Evolutionary conservation across 768 basidiomycete genomes (phyloP), one percentile per base, ranked within the genome.

Genomic region (Psilocybe cubensis): DNA sequence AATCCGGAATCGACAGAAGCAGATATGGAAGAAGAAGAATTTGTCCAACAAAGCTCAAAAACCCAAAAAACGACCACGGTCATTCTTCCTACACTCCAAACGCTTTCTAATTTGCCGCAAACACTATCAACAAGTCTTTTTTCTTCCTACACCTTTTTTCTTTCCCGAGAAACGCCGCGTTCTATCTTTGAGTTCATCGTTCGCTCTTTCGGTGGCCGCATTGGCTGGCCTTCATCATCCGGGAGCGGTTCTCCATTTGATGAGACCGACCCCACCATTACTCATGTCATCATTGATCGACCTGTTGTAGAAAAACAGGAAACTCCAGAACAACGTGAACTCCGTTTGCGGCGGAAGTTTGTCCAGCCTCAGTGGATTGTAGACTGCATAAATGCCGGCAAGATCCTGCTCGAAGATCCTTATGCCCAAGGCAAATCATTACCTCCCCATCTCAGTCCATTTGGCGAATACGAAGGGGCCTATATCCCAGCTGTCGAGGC

Each of bases 301-400:
- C 96, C 97, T 1, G 60, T 84, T 29, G 73, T 81, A 10, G 76
- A 76, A 59, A 76, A 72, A 23, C 72, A 79, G 52, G 87, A 85
- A 66, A 79, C 81, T 0, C 62, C 76, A 14, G 84, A 83, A 51
- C 84, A 89, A 62, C 81, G 83, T 63, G 84, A 87, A 63, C 78
- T 82, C 41, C 79, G 86, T 33, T 74, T 80, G 42, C 84, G 84
- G 70, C 83, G 94, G 66, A 94, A 92, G 68, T 93, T 91, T 71
- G 83, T 98, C 17, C 97, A 98, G 72, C 97, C 97, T 10, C 96
- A 98, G 72, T 98, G 97, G 97, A 83, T 97, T 28, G 92, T 94
- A 31, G 97, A 99, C 70, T 97, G 92, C 71, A 87, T 97, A 69
- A 99, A 99, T 70, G 83, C 86, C 7, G 87, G 88, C 9, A 91